Base-by-base conservation (phyloP, 805 yeast species). In the Metschnikowia colocasiae region DNA sequence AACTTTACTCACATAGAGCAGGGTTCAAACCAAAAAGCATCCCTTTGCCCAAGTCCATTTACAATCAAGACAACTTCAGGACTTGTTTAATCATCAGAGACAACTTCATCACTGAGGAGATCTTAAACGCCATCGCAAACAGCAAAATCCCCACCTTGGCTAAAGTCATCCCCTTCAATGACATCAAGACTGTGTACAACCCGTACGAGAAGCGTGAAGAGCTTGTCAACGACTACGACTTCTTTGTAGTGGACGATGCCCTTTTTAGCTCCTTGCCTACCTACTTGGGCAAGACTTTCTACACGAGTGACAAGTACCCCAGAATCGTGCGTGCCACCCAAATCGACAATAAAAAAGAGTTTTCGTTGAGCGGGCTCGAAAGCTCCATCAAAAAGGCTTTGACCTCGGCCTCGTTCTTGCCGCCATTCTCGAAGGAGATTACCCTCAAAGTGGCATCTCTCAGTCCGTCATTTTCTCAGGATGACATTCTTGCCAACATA, bases 191-290 rank as follows among this genome's bases (percentile, higher is more conserved):
- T 29, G 85, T 84, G 51, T 92, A 82, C 75, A 89, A 89, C 69
- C 80, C 87, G n/a, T 94, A 72, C 59, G 97, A 94, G 67, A 83
- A 90, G 50, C 83, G 90, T 65, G 82, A 97, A 64, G 83, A 82
- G 52, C 79, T 94, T 50, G 67, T 76, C 36, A 64, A 74, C 13
- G 82, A 80, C 49, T 87, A 79, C 62, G 95, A 90, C 58, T 55
- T 89, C 51, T 87, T 94, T 65, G 62, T 94, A 36, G 83, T 88
- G 45, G 99, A 94, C 68, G 96, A 90, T 52, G 82, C 84, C 31
- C 73, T 92, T 39, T 74, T 89, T 45, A 81, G 90, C 25, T 73
- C 87, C 50, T 75, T 94, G 67, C 99, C 99, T 40, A 81, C 83
- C 57, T 68, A 87, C 31, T 71, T 94, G 54, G 97, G 97, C 47